Evolutionary conservation across 164 flowering plant species (phyloP), one percentile per base, ranked within the genome.

Genomic region (Paratinospora sagittata): DNA sequence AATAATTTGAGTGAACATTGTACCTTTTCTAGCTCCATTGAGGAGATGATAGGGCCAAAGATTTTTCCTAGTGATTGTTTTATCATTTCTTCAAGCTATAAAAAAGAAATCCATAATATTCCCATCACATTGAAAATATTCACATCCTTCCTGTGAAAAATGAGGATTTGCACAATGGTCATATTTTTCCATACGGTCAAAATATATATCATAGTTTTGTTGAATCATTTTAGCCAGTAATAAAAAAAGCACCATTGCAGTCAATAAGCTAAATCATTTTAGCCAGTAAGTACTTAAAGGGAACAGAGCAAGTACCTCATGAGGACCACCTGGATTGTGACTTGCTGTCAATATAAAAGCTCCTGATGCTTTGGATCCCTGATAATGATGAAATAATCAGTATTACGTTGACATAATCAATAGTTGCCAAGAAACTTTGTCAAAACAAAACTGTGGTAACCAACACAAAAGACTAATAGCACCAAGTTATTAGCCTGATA

Each of bases 251-350:
- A 4, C 4, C 61, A 17, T 8, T 5, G 3, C 8, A 55, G 24
- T 37, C 37, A 57, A 37, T 27, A 14, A 27, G n/a, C 67, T 43
- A 27, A 30, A 64, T 33, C 8, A 26, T 12, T 27, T 61, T 61
- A 61, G 5, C 10, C 5, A 61, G 61, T n/a, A 55, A 55, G 61
- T n/a, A 17, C 8, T 4, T 55, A 55, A 21, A 55, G 8, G 61
- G 9, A 55, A 55, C 24, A 55, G n/a, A 55, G 8, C 24, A 21
- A 55, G 14, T 68, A 90, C 98, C 97, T 93, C 99, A 81, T 77
- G 41, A 21, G 98, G 98, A 55, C 99, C 99, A 58, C 99, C 99
- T 9, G 99, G 99, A 80, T 96, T 96, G 81, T 96, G 99, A 82
- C 99, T 96, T 67, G 99, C 98, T 17, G 98, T 96, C 85, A 96